These are phyloP conservation scores for Lizonia empirigonia DNA, from an alignment of 2,329 filamentous ascomycete genomes.

Conservation along the genomic window DNA sequence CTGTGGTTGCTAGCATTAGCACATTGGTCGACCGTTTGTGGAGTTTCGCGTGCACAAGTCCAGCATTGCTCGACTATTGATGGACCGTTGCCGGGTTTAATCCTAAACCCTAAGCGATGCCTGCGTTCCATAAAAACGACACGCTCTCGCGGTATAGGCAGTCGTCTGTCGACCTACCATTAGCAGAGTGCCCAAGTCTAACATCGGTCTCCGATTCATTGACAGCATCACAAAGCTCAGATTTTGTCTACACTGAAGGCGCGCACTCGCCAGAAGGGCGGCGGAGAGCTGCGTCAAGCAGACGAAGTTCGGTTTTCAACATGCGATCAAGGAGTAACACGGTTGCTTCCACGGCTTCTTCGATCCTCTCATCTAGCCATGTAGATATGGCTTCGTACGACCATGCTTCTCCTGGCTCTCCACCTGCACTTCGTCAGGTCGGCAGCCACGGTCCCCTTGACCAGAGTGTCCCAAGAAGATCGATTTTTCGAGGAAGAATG, in stretches of 20 bases:
- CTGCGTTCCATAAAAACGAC: constrained; percentile 46
- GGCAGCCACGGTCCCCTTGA: constrained; percentile 32
- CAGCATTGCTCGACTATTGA: constrained; percentile 31
- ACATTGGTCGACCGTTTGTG: constrained; percentile 24
- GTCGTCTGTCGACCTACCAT: constrained; percentile 42
- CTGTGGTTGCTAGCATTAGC: constrained; percentile 35
- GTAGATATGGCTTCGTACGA: constrained; percentile 27
- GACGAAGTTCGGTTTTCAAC: constrained; percentile 46
- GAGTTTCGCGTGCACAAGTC: constrained; percentile 30
- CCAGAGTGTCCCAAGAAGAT: constrained; percentile 29
- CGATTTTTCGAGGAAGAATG: constrained; percentile 45
- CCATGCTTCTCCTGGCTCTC: constrained; percentile 26
- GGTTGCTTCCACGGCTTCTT: constrained; percentile 41
- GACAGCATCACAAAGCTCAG: constrained; percentile 31
- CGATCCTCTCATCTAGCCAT: constrained; percentile 30
- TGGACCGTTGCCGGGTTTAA: constrained; percentile 22
- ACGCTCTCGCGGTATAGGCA: constrained; percentile 37
- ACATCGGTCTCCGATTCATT: constrained; percentile 34
- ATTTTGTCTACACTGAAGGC: constrained; percentile 32
- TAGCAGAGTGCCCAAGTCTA: constrained; percentile 27
- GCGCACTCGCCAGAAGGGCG: constrained; percentile 42
- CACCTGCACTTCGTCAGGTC: constrained; percentile 31
- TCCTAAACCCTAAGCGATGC: constrained; percentile 36
- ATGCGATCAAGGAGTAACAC: constrained; percentile 48
- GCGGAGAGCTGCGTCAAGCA: constrained; percentile 27